Conservation (phyloP, 108 stramenopile genomes). For the Phaeodactylum tricornutum region DNA sequence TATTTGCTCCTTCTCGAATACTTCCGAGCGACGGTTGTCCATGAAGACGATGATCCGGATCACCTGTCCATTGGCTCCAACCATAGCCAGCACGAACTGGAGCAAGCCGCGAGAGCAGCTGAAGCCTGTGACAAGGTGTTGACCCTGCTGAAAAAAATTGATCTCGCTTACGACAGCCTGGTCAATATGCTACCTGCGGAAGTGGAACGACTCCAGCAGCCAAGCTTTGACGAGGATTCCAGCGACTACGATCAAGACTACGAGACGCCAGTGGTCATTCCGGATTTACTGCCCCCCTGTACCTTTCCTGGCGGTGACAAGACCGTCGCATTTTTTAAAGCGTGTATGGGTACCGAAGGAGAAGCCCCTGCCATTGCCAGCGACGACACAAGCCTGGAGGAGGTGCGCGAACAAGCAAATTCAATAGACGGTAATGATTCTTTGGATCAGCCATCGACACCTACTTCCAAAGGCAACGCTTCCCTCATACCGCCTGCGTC, state of each 20-base stretch:
- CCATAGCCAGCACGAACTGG: neutral
- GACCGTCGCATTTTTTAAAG: slow-evolving; percentile 37
- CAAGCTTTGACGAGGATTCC: neutral
- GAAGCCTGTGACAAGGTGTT: neutral
- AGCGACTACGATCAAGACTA: slow-evolving; percentile 11
- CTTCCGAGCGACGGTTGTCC: slow-evolving; percentile 6
- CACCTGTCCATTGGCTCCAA: neutral
- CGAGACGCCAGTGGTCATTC: slow-evolving; percentile 25
- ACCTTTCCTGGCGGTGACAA: slow-evolving; percentile 30
- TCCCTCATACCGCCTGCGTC: neutral
- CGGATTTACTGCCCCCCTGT: slow-evolving; percentile 46
- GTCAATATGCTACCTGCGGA: slow-evolving; percentile 14
- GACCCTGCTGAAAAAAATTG: slow-evolving; percentile 17
- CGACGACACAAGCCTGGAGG: neutral
- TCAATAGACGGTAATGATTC: neutral
- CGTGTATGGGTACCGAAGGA: slow-evolving; percentile 18
- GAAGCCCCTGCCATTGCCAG: neutral
- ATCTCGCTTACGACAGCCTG: slow-evolving; percentile 31
- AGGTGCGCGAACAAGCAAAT: neutral
- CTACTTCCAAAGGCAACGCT: neutral
- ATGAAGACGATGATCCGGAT: neutral
- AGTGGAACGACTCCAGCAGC: neutral
- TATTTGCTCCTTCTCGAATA: slow-evolving; percentile 36
- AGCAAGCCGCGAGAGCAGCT: neutral
- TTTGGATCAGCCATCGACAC: neutral